Evolutionary conservation across 129 eudicot species (phyloP).

Genomic region (Lonicera japonica): DNA sequence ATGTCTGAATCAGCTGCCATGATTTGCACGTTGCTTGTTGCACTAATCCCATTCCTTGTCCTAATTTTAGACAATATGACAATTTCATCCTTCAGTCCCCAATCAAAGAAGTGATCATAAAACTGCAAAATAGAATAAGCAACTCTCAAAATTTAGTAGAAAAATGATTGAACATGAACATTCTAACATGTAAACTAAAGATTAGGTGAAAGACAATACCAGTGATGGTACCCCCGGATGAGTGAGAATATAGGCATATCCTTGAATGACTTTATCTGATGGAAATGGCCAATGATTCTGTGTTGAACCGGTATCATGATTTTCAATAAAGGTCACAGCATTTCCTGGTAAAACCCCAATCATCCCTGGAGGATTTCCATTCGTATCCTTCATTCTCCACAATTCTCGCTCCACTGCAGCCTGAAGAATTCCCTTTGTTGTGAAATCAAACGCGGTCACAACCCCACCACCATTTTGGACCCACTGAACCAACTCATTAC

Average conservation of each 20-base stretch:
- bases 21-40: constrained; percentile 55
- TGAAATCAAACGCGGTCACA: constrained; percentile 62
- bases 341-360: constrained; percentile 46
- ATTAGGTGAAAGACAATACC: constrained; percentile 19
- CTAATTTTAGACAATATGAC: constrained; percentile 32
- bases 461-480: constrained; percentile 38
- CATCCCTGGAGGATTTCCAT: constrained; percentile 67
- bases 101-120: constrained; percentile 67
- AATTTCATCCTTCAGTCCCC: constrained; percentile 60
- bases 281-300: constrained; percentile 71
- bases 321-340: constrained; percentile 66
- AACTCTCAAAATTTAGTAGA: neutral
- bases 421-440: constrained; percentile 67
- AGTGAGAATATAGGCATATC: constrained; percentile 77
- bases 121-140: constrained; percentile 35
- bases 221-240: constrained; percentile 79
- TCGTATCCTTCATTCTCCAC: constrained; percentile 62
- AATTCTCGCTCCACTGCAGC: constrained; percentile 67
- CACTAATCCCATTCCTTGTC: constrained; percentile 39
- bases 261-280: constrained; percentile 69
- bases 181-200: too few relatives aligned
- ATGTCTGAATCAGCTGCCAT: constrained; percentile 64
- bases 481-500: constrained; percentile 50
- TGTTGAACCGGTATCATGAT: constrained; percentile 74
- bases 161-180: neutral